Evolutionary conservation across 768 basidiomycete species (phyloP), one percentile per base, ranked within the genome.

Genomic region (Suillus americanus): DNA sequence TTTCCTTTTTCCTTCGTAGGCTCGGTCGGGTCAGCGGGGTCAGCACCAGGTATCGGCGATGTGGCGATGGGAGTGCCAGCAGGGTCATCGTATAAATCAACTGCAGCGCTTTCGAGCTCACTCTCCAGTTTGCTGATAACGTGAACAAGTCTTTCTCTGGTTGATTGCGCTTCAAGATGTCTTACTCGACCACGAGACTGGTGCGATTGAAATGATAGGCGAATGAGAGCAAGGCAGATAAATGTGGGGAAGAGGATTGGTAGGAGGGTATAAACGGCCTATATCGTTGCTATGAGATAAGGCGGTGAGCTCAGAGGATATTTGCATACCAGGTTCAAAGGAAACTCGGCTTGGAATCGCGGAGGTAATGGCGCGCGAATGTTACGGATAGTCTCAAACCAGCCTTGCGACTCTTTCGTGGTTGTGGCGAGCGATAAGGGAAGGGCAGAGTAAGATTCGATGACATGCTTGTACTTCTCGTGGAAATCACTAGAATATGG

Each of bases 231-330:
- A 5, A 90, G 71, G 8, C 84, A 80, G 18, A 92, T 50, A 64
- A 88, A 68, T 3, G 84, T 68, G 1, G 92, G 91, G 1, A 93
- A 68, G 13, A 95, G 73, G 50, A 94, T 50, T 0, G 94, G 93
- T 12, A 92, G 75, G 20, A 85, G 63, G 1, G 79, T 62, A 67
- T 86, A 86, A 4, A 89, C 57, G 14, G 85, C 62, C 89, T 90
- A 66, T 14, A 38, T n/a, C 43, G 1, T 41, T 28, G 38, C 18
- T 59, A 20, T 57, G 37, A 57, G 6, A 60, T 54, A 6, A 56
- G 41, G 25, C 13, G 12, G 28, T 38, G 1, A 60, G 23, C n/a
- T 60, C 18, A 61, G 37, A 41, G 16, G 25, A 35, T 43, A 46
- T 13, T 3, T 9, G 77, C 89, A 63, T 68, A 94, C 89, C 20